Base-by-base conservation (phyloP, 495 filamentous ascomycete species). In the Penicillium manginii region DNA sequence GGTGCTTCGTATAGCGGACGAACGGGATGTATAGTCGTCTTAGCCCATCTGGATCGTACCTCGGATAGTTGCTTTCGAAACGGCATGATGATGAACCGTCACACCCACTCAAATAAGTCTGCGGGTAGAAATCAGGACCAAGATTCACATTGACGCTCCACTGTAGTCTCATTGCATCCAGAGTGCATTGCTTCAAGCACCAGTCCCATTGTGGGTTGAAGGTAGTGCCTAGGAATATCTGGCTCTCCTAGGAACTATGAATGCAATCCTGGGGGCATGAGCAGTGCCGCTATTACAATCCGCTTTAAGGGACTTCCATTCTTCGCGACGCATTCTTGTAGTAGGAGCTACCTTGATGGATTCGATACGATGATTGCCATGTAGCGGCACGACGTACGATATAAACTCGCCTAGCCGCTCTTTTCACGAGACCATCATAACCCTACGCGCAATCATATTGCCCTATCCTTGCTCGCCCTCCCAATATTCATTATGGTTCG, bases 391-490 rank as follows among this genome's bases (percentile, higher is more conserved):
- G 39, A 18, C 14, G 39, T 0, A 42, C 17, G 6, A 42, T 42
- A 42, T 42, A 42, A 37, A 42, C 39, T 42, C 17, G 17, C 39
- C 3, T 19, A 4, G 14, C 39, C 17, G 39, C 33, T 42, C 9
- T 18, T 42, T 42, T 42, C 39, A 42, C 39, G 39, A 42, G 39
- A 8, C 17, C 39, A 42, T 54, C 15, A 43, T 19, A 54, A 33
- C 23, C 32, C 39, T 42, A 42, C 39, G 39, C 39, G 17, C 39
- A 4, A n/a, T 42, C 18, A 1, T 42, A n/a, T 42, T 42, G 39
- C 17, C 17, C 17, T 42, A 17, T 42, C 15, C 39, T 42, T 42
- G 17, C 17, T 18, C 39, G 39, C 17, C 14, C 6, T 8, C 17
- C n/a, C 39, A 42, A 18, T 5, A 8, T 42, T 18, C 39, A 42